These are phyloP conservation scores for Bocquillonia castaneifolia DNA, from an alignment of 441 rosid species.

Conservation along the genomic window DNA sequence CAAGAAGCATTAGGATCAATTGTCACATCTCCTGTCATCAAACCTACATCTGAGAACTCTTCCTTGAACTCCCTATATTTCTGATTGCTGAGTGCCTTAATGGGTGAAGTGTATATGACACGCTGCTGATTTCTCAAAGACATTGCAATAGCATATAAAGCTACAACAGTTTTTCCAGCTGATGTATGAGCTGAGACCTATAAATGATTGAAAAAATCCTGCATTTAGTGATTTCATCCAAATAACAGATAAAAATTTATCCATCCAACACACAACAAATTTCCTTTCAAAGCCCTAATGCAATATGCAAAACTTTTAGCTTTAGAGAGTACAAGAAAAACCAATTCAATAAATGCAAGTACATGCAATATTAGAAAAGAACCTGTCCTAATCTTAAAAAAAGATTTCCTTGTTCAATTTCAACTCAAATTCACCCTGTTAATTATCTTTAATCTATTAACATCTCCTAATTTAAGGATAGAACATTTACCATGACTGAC, in stretches of 20 bases:
- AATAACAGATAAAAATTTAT: not conserved
- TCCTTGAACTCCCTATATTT: constrained; percentile 94
- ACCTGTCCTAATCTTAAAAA: too few relatives aligned
- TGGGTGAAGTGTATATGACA: constrained; percentile 92
- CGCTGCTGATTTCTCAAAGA: constrained; percentile 80
- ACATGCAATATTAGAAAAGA: too few relatives aligned
- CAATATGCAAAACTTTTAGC: not conserved
- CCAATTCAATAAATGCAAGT: too few relatives aligned
- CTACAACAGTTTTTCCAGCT: constrained; percentile 97
- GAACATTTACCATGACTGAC: constrained; percentile 72
- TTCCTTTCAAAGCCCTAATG: not conserved
- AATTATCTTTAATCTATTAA: not conserved
- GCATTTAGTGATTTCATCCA: not conserved
- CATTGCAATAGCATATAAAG: constrained; percentile 92
- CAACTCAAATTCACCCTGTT: not conserved
- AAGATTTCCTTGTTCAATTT: too few relatives aligned
- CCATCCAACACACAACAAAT: not conserved
- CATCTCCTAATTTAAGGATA: not conserved
- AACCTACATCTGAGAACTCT: constrained; percentile 96
- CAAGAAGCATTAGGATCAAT: constrained; percentile 96
- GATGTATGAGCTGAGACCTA: constrained; percentile 99
- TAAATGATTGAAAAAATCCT: constrained; percentile 1
- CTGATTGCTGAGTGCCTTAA: constrained; percentile 94
- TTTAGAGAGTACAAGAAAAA: too few relatives aligned
- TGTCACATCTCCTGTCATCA: constrained; percentile 97